Evolutionary conservation across 2,329 filamentous ascomycete genomes (phyloP).

Genomic region (Epichloe festucae): DNA sequence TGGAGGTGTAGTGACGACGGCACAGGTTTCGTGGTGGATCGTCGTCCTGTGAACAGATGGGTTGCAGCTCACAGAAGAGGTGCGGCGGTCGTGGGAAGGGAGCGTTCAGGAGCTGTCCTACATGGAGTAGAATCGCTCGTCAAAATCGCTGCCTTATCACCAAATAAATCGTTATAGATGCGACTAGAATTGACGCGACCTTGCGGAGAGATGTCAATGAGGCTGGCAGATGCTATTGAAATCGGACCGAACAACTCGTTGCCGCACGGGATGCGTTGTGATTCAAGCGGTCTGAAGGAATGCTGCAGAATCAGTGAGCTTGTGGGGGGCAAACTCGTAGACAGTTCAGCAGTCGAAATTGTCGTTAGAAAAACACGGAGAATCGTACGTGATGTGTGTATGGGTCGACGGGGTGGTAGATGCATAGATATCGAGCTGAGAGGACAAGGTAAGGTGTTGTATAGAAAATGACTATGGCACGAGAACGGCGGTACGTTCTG

Average conservation of each 20-base stretch:
- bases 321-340: constrained; percentile 9
- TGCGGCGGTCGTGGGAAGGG: constrained; percentile 15
- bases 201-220: not conserved
- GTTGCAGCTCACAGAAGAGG: constrained; percentile 21
- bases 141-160: constrained; percentile 6
- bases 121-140: constrained; percentile 16
- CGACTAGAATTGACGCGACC: not conserved
- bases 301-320: constrained; percentile 13
- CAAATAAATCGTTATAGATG: not conserved
- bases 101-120: constrained; percentile 18
- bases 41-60: constrained; percentile 23
- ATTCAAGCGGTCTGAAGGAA: constrained; percentile 7
- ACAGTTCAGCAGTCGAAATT: constrained; percentile 11
- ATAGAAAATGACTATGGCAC: constrained; percentile 19
- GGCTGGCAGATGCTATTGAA: not conserved
- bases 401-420: constrained; percentile 4
- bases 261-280: not conserved
- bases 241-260: not conserved
- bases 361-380: not conserved
- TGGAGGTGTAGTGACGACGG: constrained; percentile 30
- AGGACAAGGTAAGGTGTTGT: constrained; percentile 17
- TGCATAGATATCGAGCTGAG: constrained; percentile 16
- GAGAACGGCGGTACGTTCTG: constrained; percentile 18
- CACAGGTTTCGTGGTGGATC: constrained; percentile 18
- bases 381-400: constrained; percentile 2